Conservation (phyloP, 768 basidiomycete genomes). For the Neoboletus magnificus region DNA sequence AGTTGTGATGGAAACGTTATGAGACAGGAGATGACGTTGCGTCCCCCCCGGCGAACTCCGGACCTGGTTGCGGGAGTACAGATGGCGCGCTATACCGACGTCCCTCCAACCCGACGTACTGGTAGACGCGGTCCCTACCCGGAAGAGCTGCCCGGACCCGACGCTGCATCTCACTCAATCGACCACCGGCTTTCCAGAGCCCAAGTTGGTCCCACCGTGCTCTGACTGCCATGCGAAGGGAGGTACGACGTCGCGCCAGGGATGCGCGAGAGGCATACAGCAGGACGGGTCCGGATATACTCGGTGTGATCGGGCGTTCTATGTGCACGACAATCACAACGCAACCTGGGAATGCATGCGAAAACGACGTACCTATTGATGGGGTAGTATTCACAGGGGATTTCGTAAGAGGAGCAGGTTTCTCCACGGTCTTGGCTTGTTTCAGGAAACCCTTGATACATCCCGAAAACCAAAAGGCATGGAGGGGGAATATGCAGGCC, state of each 20-base stretch:
- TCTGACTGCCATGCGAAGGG: constrained; percentile 27
- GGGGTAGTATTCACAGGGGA: not conserved
- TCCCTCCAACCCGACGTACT: constrained; percentile 29
- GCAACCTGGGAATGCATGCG: not conserved
- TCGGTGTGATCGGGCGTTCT: constrained; percentile 19
- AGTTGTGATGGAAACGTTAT: constrained; percentile 10
- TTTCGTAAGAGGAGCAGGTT: not conserved
- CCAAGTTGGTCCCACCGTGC: constrained; percentile 30
- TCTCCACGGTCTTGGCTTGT: constrained; percentile 17
- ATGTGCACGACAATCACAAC: not conserved
- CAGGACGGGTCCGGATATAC: not conserved
- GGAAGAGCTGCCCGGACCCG: constrained; percentile 29
- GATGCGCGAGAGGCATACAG: constrained; percentile 19
- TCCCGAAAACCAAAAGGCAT: constrained; percentile 51
- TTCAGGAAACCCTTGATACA: constrained; percentile 47
- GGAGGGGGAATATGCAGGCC: constrained; percentile 43
- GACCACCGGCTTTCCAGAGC: constrained; percentile 26
- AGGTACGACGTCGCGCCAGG: constrained; percentile 26
- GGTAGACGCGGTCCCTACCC: constrained; percentile 26
- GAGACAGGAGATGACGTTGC: not conserved
- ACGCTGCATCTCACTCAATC: constrained; percentile 27
- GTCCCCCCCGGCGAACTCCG: not conserved
- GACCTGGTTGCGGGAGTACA: not conserved
- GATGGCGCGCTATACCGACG: not conserved
- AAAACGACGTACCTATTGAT: constrained; percentile 7